Conservation (phyloP, 2,329 filamentous ascomycete species). For the Colletotrichum lupini region DNA sequence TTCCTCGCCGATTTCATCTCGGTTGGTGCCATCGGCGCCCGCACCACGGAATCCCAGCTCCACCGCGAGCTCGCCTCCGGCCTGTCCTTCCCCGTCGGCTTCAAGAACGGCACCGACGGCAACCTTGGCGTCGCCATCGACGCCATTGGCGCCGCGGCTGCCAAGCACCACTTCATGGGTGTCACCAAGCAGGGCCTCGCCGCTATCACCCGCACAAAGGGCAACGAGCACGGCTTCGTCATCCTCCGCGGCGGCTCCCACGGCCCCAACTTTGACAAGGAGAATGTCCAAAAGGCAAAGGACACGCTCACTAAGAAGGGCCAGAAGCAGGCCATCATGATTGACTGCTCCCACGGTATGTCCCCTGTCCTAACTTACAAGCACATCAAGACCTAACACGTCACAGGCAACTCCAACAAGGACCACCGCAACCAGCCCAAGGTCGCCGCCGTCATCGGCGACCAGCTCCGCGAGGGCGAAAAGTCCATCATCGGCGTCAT, state of each 20-base stretch:
- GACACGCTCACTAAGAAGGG: constrained; percentile 84
- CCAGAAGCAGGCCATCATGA: constrained; percentile 91
- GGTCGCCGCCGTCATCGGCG: constrained; percentile 83
- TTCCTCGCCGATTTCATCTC: constrained; percentile 97
- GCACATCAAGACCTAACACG: neutral
- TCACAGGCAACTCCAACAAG: constrained; percentile 90
- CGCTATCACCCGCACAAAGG: constrained; percentile 91
- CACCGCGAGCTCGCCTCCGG: constrained; percentile 96
- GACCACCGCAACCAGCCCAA: constrained; percentile 97
- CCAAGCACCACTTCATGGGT: constrained; percentile 97
- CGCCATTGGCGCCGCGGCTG: constrained; percentile 86
- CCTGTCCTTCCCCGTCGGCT: constrained; percentile 96
- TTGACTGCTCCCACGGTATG: constrained; percentile 94
- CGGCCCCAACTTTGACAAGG: constrained; percentile 93
- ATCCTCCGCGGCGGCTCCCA: constrained; percentile 92
- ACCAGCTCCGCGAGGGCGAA: constrained; percentile 90
- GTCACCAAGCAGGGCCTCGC: constrained; percentile 98
- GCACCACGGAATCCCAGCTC: constrained; percentile 96
- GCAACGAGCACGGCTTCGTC: constrained; percentile 97
- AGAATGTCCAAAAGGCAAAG: constrained; percentile 82
- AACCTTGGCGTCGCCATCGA: constrained; percentile 92
- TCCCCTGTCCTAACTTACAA: too few species aligned
- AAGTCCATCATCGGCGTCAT: constrained; percentile 93
- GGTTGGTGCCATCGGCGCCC: constrained; percentile 92
- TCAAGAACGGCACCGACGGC: constrained; percentile 99